A percentile compares a stretch with the other conserved stretches of the same genome.
These are phyloP conservation scores for Teratosphaeria nubilosa DNA, from an alignment of 2,329 filamentous ascomycete genomes.

Conservation along the genomic window DNA sequence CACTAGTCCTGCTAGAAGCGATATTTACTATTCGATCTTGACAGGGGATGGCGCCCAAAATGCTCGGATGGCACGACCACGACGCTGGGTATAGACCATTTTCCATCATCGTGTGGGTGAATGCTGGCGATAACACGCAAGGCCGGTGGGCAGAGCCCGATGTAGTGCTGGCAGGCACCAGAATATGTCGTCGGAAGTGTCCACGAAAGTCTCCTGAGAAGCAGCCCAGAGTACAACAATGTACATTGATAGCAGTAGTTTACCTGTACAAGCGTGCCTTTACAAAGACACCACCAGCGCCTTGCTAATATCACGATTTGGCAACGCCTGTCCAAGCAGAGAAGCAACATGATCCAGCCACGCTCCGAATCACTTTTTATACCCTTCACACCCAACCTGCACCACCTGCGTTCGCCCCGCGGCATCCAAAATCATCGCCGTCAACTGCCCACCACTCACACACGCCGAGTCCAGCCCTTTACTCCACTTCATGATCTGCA, in stretches of 20 bases:
- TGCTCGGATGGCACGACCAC: no score
- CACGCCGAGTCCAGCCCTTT: slow-evolving; percentile 83
- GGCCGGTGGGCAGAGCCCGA: no score
- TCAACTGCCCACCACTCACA: slow-evolving; percentile 63
- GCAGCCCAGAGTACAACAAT: not conserved
- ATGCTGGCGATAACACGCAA: no score
- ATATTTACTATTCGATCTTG: no score
- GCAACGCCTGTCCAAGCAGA: not conserved
- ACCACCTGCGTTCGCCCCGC: slow-evolving; percentile 27
- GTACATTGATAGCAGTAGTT: not conserved
- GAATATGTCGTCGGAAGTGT: no score
- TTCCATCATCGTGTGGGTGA: no score
- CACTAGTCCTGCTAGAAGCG: no score
- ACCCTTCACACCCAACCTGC: slow-evolving; percentile 33
- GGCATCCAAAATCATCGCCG: slow-evolving; percentile 64
- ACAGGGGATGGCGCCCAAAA: no score
- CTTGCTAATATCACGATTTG: not conserved
- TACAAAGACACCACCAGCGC: not conserved
- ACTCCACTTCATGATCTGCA: slow-evolving; percentile 58
- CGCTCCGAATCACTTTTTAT: slow-evolving; percentile 10
- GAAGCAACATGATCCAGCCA: not conserved
- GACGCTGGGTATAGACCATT: no score
- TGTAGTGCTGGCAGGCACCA: no score
- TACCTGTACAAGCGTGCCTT: not conserved
- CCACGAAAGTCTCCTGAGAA: not conserved